Base-by-base conservation (phyloP, 2,329 filamentous ascomycete genomes). In the Aspergillus latus region DNA sequence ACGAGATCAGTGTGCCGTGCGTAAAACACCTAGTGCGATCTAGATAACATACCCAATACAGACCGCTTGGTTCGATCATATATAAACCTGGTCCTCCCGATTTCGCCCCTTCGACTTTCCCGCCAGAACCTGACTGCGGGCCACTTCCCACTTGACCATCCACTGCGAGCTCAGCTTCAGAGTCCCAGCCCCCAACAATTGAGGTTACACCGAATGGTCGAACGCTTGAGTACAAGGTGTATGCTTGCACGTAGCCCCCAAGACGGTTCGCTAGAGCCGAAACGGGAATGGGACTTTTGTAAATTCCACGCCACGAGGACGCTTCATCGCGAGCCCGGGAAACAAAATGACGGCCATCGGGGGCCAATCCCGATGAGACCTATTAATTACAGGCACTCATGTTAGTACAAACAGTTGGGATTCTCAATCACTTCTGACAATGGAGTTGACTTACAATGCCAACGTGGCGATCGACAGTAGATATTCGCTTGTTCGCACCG, bases 41-140 rank as follows among this genome's bases (percentile, higher is more conserved):
- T 11, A 30, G 21, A 29, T 43, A 26, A 7, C 39, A 43, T 79
- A 86, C 84, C 94, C 94, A 99, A 82, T 96, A 97, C 65, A 93
- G 79, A 54, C 94, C 94, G 70, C 92, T 96, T 42, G 94, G 94
- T 81, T 99, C 94, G 66, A 99, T 93, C 94, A 99, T 99, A 83
- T 97, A 99, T 60, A 99, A 84, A 61, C 87, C 92, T 21, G 94
- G 94, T 1, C 93, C 94, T 66, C 94, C 94, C 72, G 92, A 86
- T 74, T 85, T 88, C 69, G 86, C 87, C 69, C 85, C 85, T 59
- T 85, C 77, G 43, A 87, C 83, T 79, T 94, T 96, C 70, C 93
- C 93, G 62, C 93, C 93, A 26, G 90, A 86, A 57, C 93, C 93
- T 56, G 84, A 83, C 43, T 79, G 79, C 48, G 93, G 93, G 21